phyloP scores from a whole-genome alignment of 306 rosid genomes.

The Casuarina cunninghamiana region DNA sequence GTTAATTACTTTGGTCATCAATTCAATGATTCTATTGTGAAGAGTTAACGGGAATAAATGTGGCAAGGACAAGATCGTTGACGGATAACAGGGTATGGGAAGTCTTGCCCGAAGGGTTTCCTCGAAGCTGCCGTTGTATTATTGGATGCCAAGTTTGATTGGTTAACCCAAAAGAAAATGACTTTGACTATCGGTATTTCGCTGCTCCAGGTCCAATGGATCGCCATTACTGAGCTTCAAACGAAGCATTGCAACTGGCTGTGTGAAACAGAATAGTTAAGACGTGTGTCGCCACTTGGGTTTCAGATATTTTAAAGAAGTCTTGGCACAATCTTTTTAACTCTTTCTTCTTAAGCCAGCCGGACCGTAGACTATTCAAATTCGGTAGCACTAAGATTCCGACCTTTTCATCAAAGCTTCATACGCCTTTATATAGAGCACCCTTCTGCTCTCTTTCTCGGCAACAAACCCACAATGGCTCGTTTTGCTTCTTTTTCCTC shows the following conservation, averaged over 20 bases:
- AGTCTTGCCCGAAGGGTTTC: too few species aligned
- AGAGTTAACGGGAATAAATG: not conserved
- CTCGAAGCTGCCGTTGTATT: not conserved
- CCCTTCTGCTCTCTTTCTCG: not conserved
- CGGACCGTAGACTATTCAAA: not conserved
- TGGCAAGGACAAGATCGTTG: not conserved
- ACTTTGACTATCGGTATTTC: too few species aligned
- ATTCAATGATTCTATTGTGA: too few species aligned
- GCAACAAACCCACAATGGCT: slow-evolving; percentile 20
- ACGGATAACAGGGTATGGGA: too few species aligned
- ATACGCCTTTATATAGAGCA: slow-evolving; percentile 11
- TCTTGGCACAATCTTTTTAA: too few species aligned
- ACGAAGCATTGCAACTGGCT: not conserved
- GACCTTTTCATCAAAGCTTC: not conserved
- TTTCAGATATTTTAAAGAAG: not conserved
- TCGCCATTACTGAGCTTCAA: too few species aligned
- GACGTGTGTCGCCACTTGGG: not conserved
- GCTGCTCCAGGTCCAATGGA: too few species aligned
- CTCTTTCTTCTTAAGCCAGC: too few species aligned
- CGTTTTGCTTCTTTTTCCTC: not conserved
- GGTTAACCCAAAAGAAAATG: not conserved
- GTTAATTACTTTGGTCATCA: too few species aligned
- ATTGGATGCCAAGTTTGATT: not conserved
- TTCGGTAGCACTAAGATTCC: too few species aligned
- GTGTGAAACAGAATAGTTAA: not conserved